Evolutionary conservation across 2,329 filamentous ascomycete genomes (phyloP), one percentile per base, ranked within the genome.

Genomic region (Penicillium italicum): DNA sequence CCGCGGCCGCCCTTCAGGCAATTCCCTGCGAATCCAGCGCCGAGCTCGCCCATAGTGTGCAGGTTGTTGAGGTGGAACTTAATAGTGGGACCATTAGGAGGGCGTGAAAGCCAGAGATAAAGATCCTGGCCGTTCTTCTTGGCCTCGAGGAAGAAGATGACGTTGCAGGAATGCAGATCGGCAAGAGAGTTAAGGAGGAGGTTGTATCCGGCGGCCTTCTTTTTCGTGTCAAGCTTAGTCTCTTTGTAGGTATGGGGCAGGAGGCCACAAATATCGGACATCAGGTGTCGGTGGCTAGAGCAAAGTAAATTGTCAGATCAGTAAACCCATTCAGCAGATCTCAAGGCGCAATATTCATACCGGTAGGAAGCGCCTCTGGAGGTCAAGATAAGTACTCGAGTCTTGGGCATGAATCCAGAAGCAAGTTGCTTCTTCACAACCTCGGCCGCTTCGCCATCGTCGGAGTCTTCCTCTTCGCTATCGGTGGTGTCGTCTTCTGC

Each of bases 221-320:
- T 92, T 78, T 97, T 97, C 50, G 91, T 94, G 74, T 99, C 94
- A 63, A 97, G 90, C 77, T 99, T 99, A 66, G 89, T 91, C 73
- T 99, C 94, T 78, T 96, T 96, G 70, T 91, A 86, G 63, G 87
- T 87, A 74, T 99, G 94, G 2, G 94, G 94, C 62, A 99, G 86
- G 75, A 99, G 86, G 30, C 88, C 83, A 55, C 91, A 85, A 45
- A 99, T 81, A 70, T 99, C 94, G 69, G 92, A 90, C 60, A 99
- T 82, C 41, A 99, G 81, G 77, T 99, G 94, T 41, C 94, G 89
- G 75, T 97, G 94, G 74, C 93, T 95, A 66, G 24, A 58, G 47
- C 55, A 53, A 34, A 57, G 53, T 40, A 54, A 58, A 61, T 57
- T 57, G 55, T 58, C 50, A 49, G 44, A 53, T 60, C 50, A 58